These are phyloP conservation scores for Mycena amicta DNA, from an alignment of 768 basidiomycete species.

Conservation along the genomic window DNA sequence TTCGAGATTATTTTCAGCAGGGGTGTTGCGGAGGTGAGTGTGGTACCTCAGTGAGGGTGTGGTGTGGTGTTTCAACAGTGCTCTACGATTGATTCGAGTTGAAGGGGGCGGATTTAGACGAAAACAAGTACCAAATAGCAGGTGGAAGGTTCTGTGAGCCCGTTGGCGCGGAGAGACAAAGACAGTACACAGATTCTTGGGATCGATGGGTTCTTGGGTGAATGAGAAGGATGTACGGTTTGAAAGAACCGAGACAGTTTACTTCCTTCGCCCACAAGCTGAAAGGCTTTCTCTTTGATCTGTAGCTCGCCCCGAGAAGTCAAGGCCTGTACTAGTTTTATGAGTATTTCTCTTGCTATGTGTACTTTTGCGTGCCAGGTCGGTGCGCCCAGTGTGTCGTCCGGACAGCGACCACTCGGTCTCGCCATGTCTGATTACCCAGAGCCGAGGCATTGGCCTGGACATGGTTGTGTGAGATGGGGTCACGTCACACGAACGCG, in stretches of 20 bases:
- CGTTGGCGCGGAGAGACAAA: conserved; percentile 87
- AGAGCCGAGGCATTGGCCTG: conserved; percentile 67
- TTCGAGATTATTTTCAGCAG: no score
- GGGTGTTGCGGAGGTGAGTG: no score
- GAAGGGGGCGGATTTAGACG: no score
- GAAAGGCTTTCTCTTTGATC: conserved; percentile 61
- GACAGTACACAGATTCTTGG: conserved; percentile 71
- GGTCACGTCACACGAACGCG: no score
- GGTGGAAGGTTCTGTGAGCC: conserved; percentile 83
- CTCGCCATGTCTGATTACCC: conserved; percentile 85
- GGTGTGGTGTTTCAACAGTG: conserved; percentile 49
- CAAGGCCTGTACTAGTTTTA: no score
- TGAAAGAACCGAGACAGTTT: conserved; percentile 21
- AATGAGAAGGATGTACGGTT: not conserved
- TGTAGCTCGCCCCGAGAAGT: conserved; percentile 75
- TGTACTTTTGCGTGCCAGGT: no score
- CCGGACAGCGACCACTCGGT: conserved; percentile 94
- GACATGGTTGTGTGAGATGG: conserved; percentile 10
- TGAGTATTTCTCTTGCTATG: no score
- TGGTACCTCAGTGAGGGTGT: conserved; percentile 63
- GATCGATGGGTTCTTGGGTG: conserved; percentile 70
- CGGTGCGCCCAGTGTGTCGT: conserved; percentile 70
- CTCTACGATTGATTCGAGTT: no score
- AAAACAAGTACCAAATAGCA: conserved; percentile 79
- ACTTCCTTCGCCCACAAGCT: conserved; percentile 80